Evolutionary conservation across 2,329 filamentous ascomycete species (phyloP).

Genomic region (Stemphylium vesicarium): DNA sequence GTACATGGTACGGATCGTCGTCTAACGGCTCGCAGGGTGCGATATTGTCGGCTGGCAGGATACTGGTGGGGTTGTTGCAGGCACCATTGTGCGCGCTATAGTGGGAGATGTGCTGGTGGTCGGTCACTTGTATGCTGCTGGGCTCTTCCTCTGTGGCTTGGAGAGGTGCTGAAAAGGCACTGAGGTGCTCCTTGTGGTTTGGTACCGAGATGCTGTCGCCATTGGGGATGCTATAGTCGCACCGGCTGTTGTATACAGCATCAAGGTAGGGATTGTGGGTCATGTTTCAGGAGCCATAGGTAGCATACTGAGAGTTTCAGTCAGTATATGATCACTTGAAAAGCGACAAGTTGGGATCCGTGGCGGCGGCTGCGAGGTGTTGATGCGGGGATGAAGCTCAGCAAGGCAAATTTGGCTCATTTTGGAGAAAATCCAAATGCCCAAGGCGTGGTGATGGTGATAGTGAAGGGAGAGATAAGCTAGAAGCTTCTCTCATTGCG

Average conservation of each 20-base stretch:
- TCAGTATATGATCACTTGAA: background rate
- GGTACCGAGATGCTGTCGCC: background rate
- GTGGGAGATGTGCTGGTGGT: background rate
- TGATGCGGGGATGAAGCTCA: background rate
- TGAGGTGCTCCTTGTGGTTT: background rate
- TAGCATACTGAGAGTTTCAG: background rate
- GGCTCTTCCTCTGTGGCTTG: background rate
- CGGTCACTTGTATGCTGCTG: background rate
- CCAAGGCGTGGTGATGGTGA: background rate
- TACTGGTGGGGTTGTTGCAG: background rate
- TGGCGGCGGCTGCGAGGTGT: background rate
- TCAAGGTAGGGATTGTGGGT: background rate
- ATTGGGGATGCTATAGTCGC: background rate
- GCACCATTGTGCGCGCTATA: background rate
- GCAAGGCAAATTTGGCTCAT: background rate
- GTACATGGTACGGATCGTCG: slow-evolving; percentile 1
- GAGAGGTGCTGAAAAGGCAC: background rate
- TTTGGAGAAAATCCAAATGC: too few species aligned
- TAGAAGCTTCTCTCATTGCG: background rate
- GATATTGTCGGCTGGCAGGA: background rate
- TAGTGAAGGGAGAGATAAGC: background rate
- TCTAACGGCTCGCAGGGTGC: background rate
- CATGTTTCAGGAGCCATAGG: background rate
- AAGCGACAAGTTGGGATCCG: background rate
- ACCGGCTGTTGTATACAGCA: background rate